Evolutionary conservation across 805 yeast species (phyloP), one percentile per base, ranked within the genome.

Genomic region (Candida maesae): DNA sequence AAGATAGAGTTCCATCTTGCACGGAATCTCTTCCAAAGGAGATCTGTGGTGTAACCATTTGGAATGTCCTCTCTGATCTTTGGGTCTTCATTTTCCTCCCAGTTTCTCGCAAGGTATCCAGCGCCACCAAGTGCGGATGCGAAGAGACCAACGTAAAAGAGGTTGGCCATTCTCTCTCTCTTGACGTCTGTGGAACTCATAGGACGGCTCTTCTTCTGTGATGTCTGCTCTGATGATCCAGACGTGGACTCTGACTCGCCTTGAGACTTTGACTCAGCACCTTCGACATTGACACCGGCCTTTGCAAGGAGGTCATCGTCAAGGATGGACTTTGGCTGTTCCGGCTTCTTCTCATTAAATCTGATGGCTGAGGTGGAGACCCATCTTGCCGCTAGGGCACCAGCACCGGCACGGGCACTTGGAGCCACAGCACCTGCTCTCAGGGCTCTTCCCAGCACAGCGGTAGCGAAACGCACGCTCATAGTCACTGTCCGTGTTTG

Each of bases 221-320:
- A 7, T 10, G 9, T 25, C 18, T 26, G 25, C 16, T 35, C 38
- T 18, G 34, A 31, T 19, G 35, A 44, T 31, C 27, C 39, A 28
- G 31, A n/a, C 7, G n/a, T 14, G 13, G 15, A 11, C 13, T 28
- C 18, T 18, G n/a, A 17, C 31, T 28, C 8, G 6, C 31, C 31
- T 28, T 28, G 18, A n/a, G 35, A 20, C 16, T 19, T 32, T 6
- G 12, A 25, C 26, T 32, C 35, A 11, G 35, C 19, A 50, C 56
- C 65, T 24, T 74, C 76, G 4, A 68, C 60, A 42, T 87, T 91
- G 42, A 89, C 78, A 28, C 96, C 96, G 11, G 95, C 95, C 55
- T 80, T 78, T 24, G 84, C 81, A 44, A 90, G 71, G 56, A 89
- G 56, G 57, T 89, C 95, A 47, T 90, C 96, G 36, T 83, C 79